Percentiles rank a stretch among this genome's conserved stretches.
These are phyloP conservation scores for Fusarium sp. DNA, from an alignment of 2,329 filamentous ascomycete species.

Conservation along the genomic window DNA sequence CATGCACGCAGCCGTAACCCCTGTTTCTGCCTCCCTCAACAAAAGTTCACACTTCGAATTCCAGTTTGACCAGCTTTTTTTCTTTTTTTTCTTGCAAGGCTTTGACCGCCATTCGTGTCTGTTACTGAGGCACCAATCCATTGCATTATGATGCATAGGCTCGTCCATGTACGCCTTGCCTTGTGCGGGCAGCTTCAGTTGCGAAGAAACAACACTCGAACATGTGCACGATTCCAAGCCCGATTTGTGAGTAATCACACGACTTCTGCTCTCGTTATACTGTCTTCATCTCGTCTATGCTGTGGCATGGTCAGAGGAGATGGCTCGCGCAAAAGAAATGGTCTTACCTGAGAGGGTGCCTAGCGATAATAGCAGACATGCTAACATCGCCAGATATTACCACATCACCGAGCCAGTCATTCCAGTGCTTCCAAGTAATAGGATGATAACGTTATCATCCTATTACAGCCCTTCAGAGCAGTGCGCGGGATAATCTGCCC, in stretches of 20 bases:
- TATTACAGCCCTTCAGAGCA: accelerated
- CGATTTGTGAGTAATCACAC: background rate
- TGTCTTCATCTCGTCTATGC: background rate
- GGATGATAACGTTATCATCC: background rate
- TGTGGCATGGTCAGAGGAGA: background rate
- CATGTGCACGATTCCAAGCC: background rate
- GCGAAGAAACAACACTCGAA: background rate
- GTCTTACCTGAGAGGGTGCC: background rate
- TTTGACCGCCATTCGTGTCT: background rate
- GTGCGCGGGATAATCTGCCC: too few species aligned
- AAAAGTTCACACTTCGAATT: background rate
- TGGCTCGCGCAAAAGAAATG: too few species aligned
- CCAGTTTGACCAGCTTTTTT: background rate
- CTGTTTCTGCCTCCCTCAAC: background rate
- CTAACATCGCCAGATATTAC: background rate
- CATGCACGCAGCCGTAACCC: slow-evolving; percentile 2
- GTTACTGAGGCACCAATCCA: background rate
- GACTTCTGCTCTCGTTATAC: background rate
- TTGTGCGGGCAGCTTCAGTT: background rate
- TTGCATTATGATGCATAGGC: background rate
- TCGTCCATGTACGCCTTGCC: too few species aligned
- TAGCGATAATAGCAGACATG: too few species aligned
- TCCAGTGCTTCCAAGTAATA: background rate
- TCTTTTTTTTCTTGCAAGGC: background rate
- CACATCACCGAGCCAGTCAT: background rate